Percentiles rank a stretch among this genome's conserved stretches.
Conservation (phyloP, 2,329 filamentous ascomycete genomes). For the Colletotrichum kahawae region DNA sequence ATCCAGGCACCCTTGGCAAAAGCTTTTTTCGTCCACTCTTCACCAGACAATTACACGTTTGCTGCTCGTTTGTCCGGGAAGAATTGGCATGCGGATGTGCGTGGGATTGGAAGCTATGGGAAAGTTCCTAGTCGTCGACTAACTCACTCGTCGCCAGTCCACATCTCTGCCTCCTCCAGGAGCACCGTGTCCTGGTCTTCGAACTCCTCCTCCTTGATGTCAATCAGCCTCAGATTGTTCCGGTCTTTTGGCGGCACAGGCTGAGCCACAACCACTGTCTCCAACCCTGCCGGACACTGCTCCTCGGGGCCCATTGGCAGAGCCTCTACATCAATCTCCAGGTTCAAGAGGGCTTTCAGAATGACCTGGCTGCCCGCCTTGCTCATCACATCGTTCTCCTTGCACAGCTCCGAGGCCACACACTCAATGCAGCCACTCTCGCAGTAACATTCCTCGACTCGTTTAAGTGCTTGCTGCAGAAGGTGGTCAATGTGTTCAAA, state of each 20-base stretch:
- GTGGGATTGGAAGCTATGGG: background rate
- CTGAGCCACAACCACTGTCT: conserved; percentile 79
- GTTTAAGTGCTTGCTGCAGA: conserved; percentile 74
- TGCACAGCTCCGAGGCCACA: conserved; percentile 83
- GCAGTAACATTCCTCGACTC: conserved; percentile 80
- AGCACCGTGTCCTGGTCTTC: conserved; percentile 1
- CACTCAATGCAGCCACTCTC: conserved; percentile 87
- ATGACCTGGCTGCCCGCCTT: conserved; percentile 88
- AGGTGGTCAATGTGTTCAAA: conserved; percentile 90
- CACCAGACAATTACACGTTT: background rate
- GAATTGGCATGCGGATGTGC: background rate
- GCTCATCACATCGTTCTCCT: conserved; percentile 89
- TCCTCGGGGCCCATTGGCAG: conserved; percentile 86
- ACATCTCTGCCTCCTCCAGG: background rate
- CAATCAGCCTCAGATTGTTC: background rate
- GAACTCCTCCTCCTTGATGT: conserved; percentile 22
- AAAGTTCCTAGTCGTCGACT: background rate
- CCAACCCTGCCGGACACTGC: conserved; percentile 71
- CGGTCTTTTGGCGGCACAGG: conserved; percentile 58
- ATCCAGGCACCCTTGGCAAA: conserved; percentile 17
- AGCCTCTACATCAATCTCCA: conserved; percentile 81
- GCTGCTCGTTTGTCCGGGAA: background rate
- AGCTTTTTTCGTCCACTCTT: conserved; percentile 10
- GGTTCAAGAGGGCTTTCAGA: conserved; percentile 74
- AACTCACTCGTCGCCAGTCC: background rate